Conservation (phyloP, 2,329 filamentous ascomycete genomes). For the Cyphellophora attinorum region DNA sequence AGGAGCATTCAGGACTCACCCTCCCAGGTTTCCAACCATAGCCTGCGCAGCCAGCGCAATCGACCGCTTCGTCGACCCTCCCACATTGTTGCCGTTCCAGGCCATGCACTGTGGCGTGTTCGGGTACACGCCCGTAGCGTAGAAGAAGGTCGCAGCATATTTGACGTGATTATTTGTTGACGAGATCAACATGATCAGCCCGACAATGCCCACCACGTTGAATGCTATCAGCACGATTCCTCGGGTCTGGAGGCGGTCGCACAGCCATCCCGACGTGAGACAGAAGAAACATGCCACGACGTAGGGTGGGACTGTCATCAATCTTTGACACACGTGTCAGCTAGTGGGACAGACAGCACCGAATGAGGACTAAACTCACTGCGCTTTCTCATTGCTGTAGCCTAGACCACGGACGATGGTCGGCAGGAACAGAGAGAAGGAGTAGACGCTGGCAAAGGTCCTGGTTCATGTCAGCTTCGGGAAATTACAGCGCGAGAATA, state of each 20-base stretch:
- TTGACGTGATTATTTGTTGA: conserved; percentile 51
- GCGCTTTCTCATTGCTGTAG: conserved; percentile 32
- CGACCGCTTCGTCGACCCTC: conserved; percentile 65
- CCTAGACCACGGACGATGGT: conserved; percentile 29
- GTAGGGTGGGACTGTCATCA: conserved; percentile 39
- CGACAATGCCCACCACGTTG: conserved; percentile 47
- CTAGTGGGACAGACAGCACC: conserved; percentile 61
- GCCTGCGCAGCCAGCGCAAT: conserved; percentile 62
- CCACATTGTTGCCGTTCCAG: conserved; percentile 54
- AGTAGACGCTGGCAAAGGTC: conserved; percentile 20
- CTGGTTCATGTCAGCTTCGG: conserved; percentile 15
- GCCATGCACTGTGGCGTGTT: conserved; percentile 44
- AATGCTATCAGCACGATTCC: not conserved
- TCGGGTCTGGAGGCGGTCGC: not conserved
- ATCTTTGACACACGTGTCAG: conserved; percentile 57
- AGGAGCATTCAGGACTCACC: no score
- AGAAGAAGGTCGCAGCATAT: conserved; percentile 65
- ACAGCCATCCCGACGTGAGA: conserved; percentile 44
- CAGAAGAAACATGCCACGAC: conserved; percentile 50
- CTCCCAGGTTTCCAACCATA: conserved; percentile 55
- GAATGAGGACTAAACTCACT: conserved; percentile 69
- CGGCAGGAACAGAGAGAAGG: conserved; percentile 26
- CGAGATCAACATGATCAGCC: conserved; percentile 58
- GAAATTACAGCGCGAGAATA: no score
- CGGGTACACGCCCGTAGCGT: conserved; percentile 61